Evolutionary conservation across 129 eudicot species (phyloP), one percentile per base, ranked within the genome.

Genomic region (Smallanthus sonchifolius): DNA sequence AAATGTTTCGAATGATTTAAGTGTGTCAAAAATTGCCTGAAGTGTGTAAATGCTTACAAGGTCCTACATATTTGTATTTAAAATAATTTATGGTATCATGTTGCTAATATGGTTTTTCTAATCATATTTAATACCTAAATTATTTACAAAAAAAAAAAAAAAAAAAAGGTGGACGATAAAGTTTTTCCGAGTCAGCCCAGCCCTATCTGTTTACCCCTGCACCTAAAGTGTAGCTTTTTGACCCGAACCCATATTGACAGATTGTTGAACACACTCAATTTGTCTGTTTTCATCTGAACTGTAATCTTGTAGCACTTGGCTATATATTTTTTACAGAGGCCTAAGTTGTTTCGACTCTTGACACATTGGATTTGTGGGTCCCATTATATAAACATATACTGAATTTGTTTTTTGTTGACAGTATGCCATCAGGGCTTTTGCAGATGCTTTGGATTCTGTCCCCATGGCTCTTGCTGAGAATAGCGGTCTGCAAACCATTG

Each of bases 391-490:
- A 44, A 16, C n/a, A 13, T 52, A 42, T 19, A 62, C 57, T 48
- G 55, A 61, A 13, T 5, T 39, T 2, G 16, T 20, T 16, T 62
- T 72, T 54, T 77, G 38, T 79, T 40, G 63, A 66, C 93, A 95
- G 99, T 95, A 95, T 91, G 99, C 99, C 16, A 91, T 94, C 59
- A 85, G 99, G 91, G 91, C 94, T 48, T 94, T 94, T 65, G 99
- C 97, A 6, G 99, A 94, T 82, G 99, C 99, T 37, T 82, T 94
- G 87, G 99, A 95, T 75, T 79, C 97, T 28, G 81, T 95, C 16
- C 99, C 99, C 14, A 91, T 95, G 97, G 99, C 99, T 20, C 94
- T 95, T 44, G 99, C 99, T 14, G 99, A 95, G 74, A 95, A 95
- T 61, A 95, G 99, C 60, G 99, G 99, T 49, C 90, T 95, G 75